A percentile compares a stretch with the other conserved stretches of the same genome.
Evolutionary conservation across 768 basidiomycete genomes (phyloP).

Genomic region (Gymnopilus junonius): DNA sequence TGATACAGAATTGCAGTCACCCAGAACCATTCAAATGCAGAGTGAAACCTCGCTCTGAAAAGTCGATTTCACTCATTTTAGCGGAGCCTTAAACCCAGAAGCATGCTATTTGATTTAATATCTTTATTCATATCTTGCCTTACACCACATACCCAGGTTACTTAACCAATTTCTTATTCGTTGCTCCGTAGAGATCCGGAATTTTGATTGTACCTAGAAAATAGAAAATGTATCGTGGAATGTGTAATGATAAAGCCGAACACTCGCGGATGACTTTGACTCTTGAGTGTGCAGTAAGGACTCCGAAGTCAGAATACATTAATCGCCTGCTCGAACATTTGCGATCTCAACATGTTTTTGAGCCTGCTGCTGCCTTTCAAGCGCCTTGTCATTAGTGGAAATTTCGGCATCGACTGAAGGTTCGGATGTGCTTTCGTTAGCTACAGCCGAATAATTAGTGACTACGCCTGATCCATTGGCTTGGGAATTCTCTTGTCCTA

Average conservation of each 20-base stretch:
- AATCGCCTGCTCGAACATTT: neutral
- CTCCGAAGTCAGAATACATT: neutral
- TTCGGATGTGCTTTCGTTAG: slow-evolving; percentile 3
- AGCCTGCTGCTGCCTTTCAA: slow-evolving; percentile 2
- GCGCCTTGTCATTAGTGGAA: slow-evolving; percentile 1
- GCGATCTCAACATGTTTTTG: slow-evolving; percentile 14
- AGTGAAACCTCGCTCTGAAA: slow-evolving; percentile 64
- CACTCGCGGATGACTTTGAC: neutral
- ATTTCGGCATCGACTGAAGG: slow-evolving; percentile 2
- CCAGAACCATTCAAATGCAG: slow-evolving; percentile 65
- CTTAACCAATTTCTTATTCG: slow-evolving; percentile 5
- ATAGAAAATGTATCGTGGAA: neutral
- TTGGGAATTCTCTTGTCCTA: neutral
- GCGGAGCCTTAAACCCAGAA: slow-evolving; percentile 38
- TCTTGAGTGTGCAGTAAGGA: neutral
- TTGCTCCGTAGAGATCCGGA: slow-evolving; percentile 1
- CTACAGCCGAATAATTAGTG: neutral
- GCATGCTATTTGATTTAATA: slow-evolving; percentile 19
- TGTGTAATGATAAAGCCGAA: neutral
- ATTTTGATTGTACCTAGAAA: neutral
- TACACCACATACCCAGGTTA: slow-evolving; percentile 20
- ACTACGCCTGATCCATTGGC: neutral
- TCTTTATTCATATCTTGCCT: slow-evolving; percentile 41
- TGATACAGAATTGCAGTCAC: slow-evolving; percentile 42
- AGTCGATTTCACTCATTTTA: slow-evolving; percentile 56